Evolutionary conservation across 139 green algal genomes (phyloP).

Genomic region (Chlamydomonas asymmetrica): DNA sequence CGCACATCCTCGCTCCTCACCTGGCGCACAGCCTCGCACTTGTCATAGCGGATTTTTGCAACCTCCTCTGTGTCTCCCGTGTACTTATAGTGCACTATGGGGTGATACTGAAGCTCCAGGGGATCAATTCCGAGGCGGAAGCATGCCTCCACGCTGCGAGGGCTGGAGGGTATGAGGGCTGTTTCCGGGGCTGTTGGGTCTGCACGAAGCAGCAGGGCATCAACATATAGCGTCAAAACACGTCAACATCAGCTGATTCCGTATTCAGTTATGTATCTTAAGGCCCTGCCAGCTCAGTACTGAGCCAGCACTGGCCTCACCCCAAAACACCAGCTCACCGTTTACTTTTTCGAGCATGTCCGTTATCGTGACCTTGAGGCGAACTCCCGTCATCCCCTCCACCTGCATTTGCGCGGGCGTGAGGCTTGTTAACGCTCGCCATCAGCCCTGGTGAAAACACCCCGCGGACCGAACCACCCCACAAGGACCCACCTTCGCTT

Average conservation of each 20-base stretch:
- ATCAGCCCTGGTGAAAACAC: background rate
- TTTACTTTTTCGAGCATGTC: slow-evolving; percentile 68
- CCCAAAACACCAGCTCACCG: slow-evolving; percentile 35
- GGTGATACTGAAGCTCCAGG: slow-evolving; percentile 64
- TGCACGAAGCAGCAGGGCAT: slow-evolving; percentile 7
- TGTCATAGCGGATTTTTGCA: slow-evolving; percentile 64
- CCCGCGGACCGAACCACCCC: background rate
- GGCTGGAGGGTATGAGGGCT: slow-evolving; percentile 68
- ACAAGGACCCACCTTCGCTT: slow-evolving; percentile 44
- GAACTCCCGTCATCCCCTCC: slow-evolving; percentile 49
- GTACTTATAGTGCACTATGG: slow-evolving; percentile 58
- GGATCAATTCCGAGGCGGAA: slow-evolving; percentile 84
- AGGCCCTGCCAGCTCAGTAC: slow-evolving; percentile 2
- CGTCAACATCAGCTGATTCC: background rate
- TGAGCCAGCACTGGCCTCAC: background rate
- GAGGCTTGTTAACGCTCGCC: background rate
- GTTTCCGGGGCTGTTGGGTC: slow-evolving; percentile 47
- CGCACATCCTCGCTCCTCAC: slow-evolving; percentile 29
- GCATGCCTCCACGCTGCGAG: slow-evolving; percentile 81
- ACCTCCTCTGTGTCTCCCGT: slow-evolving; percentile 60
- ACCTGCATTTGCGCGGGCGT: slow-evolving; percentile 30
- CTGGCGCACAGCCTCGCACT: slow-evolving; percentile 69
- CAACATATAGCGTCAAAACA: background rate
- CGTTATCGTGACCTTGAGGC: slow-evolving; percentile 68
- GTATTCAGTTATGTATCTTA: background rate